Conservation (phyloP, 208 protist genomes). For the Trypanosoma caninum region DNA sequence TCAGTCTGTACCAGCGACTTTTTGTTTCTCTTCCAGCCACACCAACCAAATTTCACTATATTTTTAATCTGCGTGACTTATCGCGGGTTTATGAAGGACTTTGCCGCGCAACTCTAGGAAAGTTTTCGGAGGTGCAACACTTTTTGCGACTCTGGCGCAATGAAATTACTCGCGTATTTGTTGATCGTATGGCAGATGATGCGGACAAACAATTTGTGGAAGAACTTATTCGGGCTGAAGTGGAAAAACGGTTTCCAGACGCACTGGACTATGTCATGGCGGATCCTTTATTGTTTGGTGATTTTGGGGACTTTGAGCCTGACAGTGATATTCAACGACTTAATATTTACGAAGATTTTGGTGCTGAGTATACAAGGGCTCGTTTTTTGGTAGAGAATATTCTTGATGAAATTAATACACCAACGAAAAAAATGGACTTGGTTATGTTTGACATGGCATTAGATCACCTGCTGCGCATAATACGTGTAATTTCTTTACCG, state of each 20-base stretch:
- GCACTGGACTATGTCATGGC: slow-evolving; percentile 49
- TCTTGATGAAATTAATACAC: slow-evolving; percentile 94
- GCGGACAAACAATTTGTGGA: slow-evolving; percentile 92
- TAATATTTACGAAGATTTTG: slow-evolving; percentile 94
- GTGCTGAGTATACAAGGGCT: slow-evolving; percentile 67
- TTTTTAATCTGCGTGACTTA: slow-evolving; percentile 99
- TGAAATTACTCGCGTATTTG: slow-evolving; percentile 96
- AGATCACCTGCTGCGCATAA: slow-evolving; percentile 96
- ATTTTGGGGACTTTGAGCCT: slow-evolving; percentile 93
- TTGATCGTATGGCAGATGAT: slow-evolving; percentile 95
- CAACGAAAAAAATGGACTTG: slow-evolving; percentile 92
- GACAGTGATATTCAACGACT: slow-evolving; percentile 67
- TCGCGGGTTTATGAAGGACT: slow-evolving; percentile 98
- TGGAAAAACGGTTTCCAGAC: slow-evolving; percentile 75
- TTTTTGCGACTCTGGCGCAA: slow-evolving; percentile 98
- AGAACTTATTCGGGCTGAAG: slow-evolving; percentile 64
- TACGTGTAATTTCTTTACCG: slow-evolving; percentile 94
- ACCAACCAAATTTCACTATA: slow-evolving; percentile 99
- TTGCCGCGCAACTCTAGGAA: slow-evolving; percentile 91
- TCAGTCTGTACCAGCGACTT: slow-evolving; percentile 93
- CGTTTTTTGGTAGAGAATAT: slow-evolving; percentile 90
- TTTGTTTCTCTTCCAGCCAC: slow-evolving; percentile 94
- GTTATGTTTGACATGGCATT: slow-evolving; percentile 99
- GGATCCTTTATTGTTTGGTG: slow-evolving; percentile 95
- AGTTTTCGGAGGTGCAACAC: slow-evolving; percentile 55